These are phyloP conservation scores for Fusarium chlamydosporum DNA, from an alignment of 2,329 filamentous ascomycete genomes.

Conservation along the genomic window DNA sequence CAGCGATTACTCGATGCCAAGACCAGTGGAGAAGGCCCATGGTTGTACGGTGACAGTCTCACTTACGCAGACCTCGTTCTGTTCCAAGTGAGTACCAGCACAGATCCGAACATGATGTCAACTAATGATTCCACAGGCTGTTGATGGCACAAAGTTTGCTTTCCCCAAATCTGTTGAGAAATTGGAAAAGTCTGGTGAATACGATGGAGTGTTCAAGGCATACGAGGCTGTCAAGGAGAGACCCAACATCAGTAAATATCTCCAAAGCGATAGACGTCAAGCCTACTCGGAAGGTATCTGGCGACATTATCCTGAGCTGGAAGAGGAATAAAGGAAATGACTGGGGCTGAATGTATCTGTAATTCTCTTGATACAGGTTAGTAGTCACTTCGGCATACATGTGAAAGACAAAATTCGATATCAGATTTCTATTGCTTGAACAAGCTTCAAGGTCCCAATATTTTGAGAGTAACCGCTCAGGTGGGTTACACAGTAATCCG, in stretches of 20 bases:
- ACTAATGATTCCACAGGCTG: neutral
- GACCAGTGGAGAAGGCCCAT: constrained; percentile 70
- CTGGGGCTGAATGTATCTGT: neutral
- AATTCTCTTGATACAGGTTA: too few species aligned
- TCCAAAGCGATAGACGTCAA: constrained; percentile 74
- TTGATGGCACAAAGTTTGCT: constrained; percentile 73
- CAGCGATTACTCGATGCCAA: constrained; percentile 73
- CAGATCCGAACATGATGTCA: neutral
- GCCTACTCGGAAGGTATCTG: constrained; percentile 77
- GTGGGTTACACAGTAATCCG: too few species aligned
- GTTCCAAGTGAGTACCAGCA: constrained; percentile 71
- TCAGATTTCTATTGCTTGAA: neutral
- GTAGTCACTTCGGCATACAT: neutral
- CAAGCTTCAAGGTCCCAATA: neutral
- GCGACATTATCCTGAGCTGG: constrained; percentile 80
- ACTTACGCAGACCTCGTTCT: constrained; percentile 81
- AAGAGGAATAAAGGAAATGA: constrained; percentile 57
- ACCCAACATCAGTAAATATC: constrained; percentile 76
- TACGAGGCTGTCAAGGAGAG: constrained; percentile 74
- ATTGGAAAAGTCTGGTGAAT: constrained; percentile 69
- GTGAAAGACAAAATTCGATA: neutral
- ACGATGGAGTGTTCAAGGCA: constrained; percentile 72
- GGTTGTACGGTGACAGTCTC: constrained; percentile 74
- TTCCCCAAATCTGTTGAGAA: constrained; percentile 77
- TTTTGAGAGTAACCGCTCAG: too few species aligned